Conservation (phyloP, 768 basidiomycete genomes). For the Pleurotus salmoneostramineus region DNA sequence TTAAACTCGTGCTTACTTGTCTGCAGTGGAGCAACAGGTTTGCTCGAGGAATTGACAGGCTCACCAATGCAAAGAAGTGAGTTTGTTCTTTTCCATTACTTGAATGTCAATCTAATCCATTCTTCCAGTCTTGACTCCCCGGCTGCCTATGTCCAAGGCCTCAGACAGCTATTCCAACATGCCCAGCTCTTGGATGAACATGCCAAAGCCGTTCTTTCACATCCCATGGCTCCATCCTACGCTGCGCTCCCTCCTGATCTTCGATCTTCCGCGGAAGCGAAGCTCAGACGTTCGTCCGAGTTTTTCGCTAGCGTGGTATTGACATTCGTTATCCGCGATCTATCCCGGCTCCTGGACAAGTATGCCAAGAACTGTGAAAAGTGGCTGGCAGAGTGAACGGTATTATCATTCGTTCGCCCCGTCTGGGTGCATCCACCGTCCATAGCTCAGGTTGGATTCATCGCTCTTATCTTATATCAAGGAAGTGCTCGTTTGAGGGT, state of each 20-base stretch:
- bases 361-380: constrained; percentile 93
- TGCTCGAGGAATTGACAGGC: constrained; percentile 73
- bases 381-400: constrained; percentile 74
- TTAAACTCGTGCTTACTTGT: neutral
- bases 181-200: constrained; percentile 87
- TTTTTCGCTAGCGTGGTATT: constrained; percentile 89
- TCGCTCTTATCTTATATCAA: constrained; percentile 7
- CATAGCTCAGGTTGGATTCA: neutral
- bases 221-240: constrained; percentile 71
- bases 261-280: constrained; percentile 62
- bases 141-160: constrained; percentile 72
- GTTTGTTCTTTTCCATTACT: constrained; percentile 16
- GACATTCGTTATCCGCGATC: constrained; percentile 85
- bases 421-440: neutral
- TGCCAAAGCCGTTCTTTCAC: constrained; percentile 64
- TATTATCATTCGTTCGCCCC: neutral
- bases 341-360: constrained; percentile 85
- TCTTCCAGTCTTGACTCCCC: constrained; percentile 78
- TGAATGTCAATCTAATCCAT: constrained; percentile 13
- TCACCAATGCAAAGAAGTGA: constrained; percentile 89
- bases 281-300: constrained; percentile 80
- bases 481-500: constrained; percentile 3
- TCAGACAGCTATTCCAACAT: constrained; percentile 68
- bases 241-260: constrained; percentile 63
- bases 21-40: constrained; percentile 62